Evolutionary conservation across 306 rosid genomes (phyloP), one percentile per base, ranked within the genome.

Genomic region (Coriaria nepalensis): DNA sequence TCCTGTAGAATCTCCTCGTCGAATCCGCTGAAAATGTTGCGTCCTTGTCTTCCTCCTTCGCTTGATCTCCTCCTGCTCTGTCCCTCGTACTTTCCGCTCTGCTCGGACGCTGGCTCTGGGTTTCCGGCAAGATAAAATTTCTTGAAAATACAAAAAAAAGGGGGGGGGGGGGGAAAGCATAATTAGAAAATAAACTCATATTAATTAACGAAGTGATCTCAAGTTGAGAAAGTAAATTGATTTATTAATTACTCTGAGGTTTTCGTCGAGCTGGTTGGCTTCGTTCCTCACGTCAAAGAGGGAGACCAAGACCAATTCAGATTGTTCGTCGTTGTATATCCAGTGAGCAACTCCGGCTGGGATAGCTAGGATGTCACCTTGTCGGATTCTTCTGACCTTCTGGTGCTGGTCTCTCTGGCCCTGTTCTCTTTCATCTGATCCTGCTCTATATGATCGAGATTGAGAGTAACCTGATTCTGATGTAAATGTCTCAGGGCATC

Each of bases 281-380:
- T 33, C 68, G 33, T 68, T 68, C 47, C 63, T 55, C 2, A 55
- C 11, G 51, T 68, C 64, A 4, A 35, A 3, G 52, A 68, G 15
- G 2, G 35, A 36, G 29, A 68, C 9, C 37, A 68, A 43, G 34
- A 68, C 33, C 32, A 68, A 45, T 5, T 61, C 46, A 5, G 57
- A 44, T 2, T 68, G 50, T 2, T 68, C 73, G 0, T 47, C 35
- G 14, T 68, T 68, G 10, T 50, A 56, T 7, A 68, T 45, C 73
- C 73, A 68, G 10, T 68, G 73, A 48, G 64, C 66, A 40, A 53
- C 45, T 39, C 68, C 68, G 15, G 68, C 50, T 8, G 64, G 60
- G 6, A 68, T 35, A 10, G 50, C 60, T 11, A 68, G 33, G 57
- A 56, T 14, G 36, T 61, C 68, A 5, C 68, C 73, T 9, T 55